Percentiles rank a stretch among this genome's conserved stretches.
These are phyloP conservation scores for Coccomyxa sp. DNA, from an alignment of 139 green algal genomes.

Conservation along the genomic window DNA sequence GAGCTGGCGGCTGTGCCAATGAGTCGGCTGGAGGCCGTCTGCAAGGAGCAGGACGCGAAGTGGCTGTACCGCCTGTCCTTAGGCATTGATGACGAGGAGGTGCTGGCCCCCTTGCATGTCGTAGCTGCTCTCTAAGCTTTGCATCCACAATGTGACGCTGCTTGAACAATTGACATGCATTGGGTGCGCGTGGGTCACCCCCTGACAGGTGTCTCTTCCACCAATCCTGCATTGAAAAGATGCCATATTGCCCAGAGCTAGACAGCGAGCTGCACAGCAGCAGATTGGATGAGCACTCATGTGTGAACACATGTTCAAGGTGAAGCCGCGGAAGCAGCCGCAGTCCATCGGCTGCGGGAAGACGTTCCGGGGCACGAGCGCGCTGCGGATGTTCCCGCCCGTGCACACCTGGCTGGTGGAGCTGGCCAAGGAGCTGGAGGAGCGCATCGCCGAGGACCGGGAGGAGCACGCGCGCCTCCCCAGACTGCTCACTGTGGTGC, in stretches of 20 bases:
- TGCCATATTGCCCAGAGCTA: too few relatives aligned
- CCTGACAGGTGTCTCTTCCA: too few relatives aligned
- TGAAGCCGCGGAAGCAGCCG: conserved; percentile 60
- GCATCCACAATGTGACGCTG: too few relatives aligned
- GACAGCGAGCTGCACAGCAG: too few relatives aligned
- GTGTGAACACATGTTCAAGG: too few relatives aligned
- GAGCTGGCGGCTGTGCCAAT: conserved; percentile 58
- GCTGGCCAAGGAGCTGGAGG: conserved; percentile 55
- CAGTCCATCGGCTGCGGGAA: conserved; percentile 74
- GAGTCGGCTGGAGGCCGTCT: conserved; percentile 36
- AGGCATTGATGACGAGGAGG: conserved; percentile 63
- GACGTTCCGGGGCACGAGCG: conserved; percentile 60
- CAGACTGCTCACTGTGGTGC: conserved; percentile 40
- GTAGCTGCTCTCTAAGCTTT: too few relatives aligned
- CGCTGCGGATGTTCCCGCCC: conserved; percentile 27
- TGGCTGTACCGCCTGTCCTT: conserved; percentile 43
- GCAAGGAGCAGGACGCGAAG: conserved; percentile 37
- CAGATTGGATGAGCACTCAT: too few relatives aligned
- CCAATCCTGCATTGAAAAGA: too few relatives aligned
- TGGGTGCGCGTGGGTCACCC: too few relatives aligned
- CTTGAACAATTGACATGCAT: too few relatives aligned
- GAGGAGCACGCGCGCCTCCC: conserved; percentile 37
- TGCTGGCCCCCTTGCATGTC: too few relatives aligned
- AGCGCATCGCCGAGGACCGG: conserved; percentile 56
- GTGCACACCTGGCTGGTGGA: conserved; percentile 58